Conservation (phyloP, 768 basidiomycete genomes). For the Floccularia luteovirens region DNA sequence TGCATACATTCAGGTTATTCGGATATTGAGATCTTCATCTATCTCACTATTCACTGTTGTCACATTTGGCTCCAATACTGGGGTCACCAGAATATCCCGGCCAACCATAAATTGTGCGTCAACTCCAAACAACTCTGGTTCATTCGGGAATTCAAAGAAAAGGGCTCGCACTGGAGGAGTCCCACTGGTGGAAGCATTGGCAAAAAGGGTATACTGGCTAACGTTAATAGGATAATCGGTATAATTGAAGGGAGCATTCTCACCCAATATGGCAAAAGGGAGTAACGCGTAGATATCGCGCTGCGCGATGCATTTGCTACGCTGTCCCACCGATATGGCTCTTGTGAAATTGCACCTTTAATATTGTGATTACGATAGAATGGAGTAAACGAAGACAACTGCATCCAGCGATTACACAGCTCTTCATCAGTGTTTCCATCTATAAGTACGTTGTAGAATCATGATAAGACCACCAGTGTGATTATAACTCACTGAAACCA, state of each 20-base stretch:
- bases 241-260: slow-evolving; percentile 13
- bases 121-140: slow-evolving; percentile 53
- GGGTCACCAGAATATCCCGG: slow-evolving; percentile 64
- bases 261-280: slow-evolving; percentile 76
- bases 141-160: slow-evolving; percentile 73
- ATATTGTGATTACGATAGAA: slow-evolving; percentile 80
- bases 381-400: slow-evolving; percentile 73
- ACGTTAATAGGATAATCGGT: slow-evolving; percentile 3
- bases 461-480: slow-evolving; percentile 6
- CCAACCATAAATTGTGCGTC: slow-evolving; percentile 73
- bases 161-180: slow-evolving; percentile 70
- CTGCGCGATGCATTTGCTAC: slow-evolving; percentile 68
- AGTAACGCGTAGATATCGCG: slow-evolving; percentile 66
- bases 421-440: slow-evolving; percentile 71
- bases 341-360: slow-evolving; percentile 61
- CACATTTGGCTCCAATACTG: slow-evolving; percentile 63
- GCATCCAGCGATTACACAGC: slow-evolving; percentile 82
- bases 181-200: slow-evolving; percentile 54
- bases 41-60: slow-evolving; percentile 55
- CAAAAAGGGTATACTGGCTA: slow-evolving; percentile 63
- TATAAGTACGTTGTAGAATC: slow-evolving; percentile 6
- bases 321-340: slow-evolving; percentile 77
- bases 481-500: slow-evolving; percentile 41
- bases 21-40: too few relatives aligned
- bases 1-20: not conserved